Conservation (phyloP, 176 grass and related monocot genomes). For the Oryza nivara region DNA sequence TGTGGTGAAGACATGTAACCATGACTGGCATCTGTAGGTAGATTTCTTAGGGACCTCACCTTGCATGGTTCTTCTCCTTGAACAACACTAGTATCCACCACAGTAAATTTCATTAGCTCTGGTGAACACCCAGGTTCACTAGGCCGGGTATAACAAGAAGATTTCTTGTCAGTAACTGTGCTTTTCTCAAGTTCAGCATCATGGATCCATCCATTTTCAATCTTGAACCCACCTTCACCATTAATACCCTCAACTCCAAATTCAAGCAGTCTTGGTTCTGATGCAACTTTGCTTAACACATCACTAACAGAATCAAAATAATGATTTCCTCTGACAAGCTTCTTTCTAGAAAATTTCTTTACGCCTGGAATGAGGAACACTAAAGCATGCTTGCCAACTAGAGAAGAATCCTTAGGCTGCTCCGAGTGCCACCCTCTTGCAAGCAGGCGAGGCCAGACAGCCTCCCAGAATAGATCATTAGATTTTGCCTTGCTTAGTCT, state of each 20-base stretch:
- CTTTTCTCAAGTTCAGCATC: constrained; percentile 46
- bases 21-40: constrained; percentile 59
- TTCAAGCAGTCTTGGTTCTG: constrained; percentile 67
- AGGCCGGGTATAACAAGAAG: constrained; percentile 43
- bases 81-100: constrained; percentile 89
- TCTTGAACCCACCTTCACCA: constrained; percentile 43
- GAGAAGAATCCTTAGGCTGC: constrained; percentile 68
- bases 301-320: constrained; percentile 98
- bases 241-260: constrained; percentile 53
- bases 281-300: constrained; percentile 94
- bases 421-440: constrained; percentile 85
- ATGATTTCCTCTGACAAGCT: constrained; percentile 88
- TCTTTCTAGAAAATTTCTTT: constrained; percentile 80
- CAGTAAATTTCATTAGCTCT: constrained; percentile 90
- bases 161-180: constrained; percentile 47
- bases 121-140: constrained; percentile 56
- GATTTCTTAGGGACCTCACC: constrained; percentile 75
- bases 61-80: constrained; percentile 78
- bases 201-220: constrained; percentile 62
- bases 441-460: constrained; percentile 94
- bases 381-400: constrained; percentile 62
- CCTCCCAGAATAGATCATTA: constrained; percentile 99
- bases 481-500: constrained; percentile 95
- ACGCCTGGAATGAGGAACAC: constrained; percentile 86
- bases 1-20: constrained; percentile 48